Base-by-base conservation (phyloP, 768 basidiomycete species). In the Ramaria rubella region DNA sequence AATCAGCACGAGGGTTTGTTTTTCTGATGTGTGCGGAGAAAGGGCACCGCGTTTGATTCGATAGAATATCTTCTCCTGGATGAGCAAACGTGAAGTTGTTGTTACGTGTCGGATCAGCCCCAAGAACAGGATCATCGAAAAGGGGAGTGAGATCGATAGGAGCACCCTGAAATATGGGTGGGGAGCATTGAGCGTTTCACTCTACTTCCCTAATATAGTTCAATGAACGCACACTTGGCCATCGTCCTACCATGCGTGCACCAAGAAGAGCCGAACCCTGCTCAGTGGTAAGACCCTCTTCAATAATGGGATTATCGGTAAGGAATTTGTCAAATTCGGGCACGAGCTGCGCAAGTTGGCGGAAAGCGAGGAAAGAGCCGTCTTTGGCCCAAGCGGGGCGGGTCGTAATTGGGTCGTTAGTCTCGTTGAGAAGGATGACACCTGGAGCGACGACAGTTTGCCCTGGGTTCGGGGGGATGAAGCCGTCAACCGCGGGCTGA, bases 281-380 rank as follows among this genome's bases (percentile, higher is more conserved):
- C 30, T 59, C 59, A 3, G 52, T 56, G 2, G 65, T 59, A 15
- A 64, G 61, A 2, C 52, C 63, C n/a, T 58, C 27, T 21, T 58
- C 52, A 21, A 57, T 30, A 50, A 65, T 56, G 8, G 67, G 59
- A 55, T 65, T 64, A 21, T 58, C 45, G 30, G 49, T 49, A 30
- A 66, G 49, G 60, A 66, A 72, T 34, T 57, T 45, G 59, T 70
- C 57, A 60, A 70, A 69, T 59, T 72, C 70, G 23, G 70, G 70
- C 15, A 72, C 70, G 27, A 67, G 58, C 55, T 70, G 69, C 57
- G 63, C 44, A n/a, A n/a, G n/a, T n/a, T n/a, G n/a, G n/a, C n/a
- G n/a, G n/a, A n/a, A n/a, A n/a, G n/a, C n/a, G n/a, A 70, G 57
- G 62, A 70, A 67, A 17, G 61, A 65, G 30, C 69, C 69, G 31